Evolutionary conservation across 331 rosid species (phyloP).

Genomic region (Cydonia oblonga): DNA sequence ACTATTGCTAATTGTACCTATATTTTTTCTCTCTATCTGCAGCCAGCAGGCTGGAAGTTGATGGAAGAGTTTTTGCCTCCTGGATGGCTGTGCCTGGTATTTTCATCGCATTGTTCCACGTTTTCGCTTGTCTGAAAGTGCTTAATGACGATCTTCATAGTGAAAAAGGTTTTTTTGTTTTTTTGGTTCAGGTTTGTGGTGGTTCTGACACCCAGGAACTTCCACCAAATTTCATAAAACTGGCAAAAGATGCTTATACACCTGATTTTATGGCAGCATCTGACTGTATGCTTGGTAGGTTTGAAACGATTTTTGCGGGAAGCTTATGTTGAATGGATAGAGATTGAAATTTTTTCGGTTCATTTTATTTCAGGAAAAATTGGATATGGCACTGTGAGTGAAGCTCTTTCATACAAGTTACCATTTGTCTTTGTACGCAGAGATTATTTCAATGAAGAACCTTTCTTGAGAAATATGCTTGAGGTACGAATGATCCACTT

Average conservation of each 20-base stretch:
- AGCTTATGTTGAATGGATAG: constrained; percentile 11
- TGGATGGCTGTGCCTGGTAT: constrained; percentile 94
- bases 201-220: constrained; percentile 65
- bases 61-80: constrained; percentile 82
- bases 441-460: constrained; percentile 96
- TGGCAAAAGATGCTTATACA: constrained; percentile 72
- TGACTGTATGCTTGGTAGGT: constrained; percentile 96
- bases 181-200: constrained; percentile 71
- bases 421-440: constrained; percentile 96
- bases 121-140: not conserved
- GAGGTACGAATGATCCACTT: constrained; percentile 31
- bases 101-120: constrained; percentile 5
- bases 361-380: constrained; percentile 49
- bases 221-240: constrained; percentile 72
- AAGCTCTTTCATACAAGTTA: constrained; percentile 77
- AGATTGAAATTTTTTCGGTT: not conserved
- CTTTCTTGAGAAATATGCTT: constrained; percentile 94
- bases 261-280: constrained; percentile 91
- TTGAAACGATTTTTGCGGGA: constrained; percentile 3
- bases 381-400: constrained; percentile 95
- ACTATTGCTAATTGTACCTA: too few relatives aligned
- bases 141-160: too few relatives aligned
- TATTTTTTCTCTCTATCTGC: constrained; percentile 29
- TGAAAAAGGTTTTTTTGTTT: constrained; percentile 5
- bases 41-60: constrained; percentile 92